phyloP scores from a whole-genome alignment of 2,329 filamentous ascomycete genomes.

The Westerdykella ornata region DNA sequence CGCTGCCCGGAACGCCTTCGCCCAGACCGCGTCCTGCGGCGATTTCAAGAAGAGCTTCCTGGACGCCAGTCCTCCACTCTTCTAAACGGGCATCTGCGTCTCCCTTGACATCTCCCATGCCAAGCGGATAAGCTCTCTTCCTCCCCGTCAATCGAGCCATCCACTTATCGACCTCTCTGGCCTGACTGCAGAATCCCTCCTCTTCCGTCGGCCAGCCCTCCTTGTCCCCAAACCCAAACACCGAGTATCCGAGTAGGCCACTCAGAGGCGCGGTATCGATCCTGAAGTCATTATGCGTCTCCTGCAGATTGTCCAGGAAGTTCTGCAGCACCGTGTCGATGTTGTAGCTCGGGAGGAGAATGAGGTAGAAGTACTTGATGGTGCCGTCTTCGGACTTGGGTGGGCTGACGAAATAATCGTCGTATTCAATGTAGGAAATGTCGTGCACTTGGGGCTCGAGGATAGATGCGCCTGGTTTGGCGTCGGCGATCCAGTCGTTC shows the following conservation, averaged over 20 bases:
- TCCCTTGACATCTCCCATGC: conserved; percentile 77
- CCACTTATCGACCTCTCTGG: conserved; percentile 86
- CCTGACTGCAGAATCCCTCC: conserved; percentile 89
- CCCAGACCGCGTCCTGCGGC: conserved; percentile 49
- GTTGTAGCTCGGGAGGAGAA: conserved; percentile 86
- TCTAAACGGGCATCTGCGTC: conserved; percentile 60
- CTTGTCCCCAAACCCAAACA: conserved; percentile 88
- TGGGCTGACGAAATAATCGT: conserved; percentile 80
- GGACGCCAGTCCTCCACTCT: conserved; percentile 73
- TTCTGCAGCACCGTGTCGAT: conserved; percentile 88
- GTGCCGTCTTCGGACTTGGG: conserved; percentile 53
- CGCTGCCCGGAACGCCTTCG: conserved; percentile 69
- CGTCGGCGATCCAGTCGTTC: conserved; percentile 36
- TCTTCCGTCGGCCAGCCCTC: conserved; percentile 88
- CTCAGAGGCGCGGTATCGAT: conserved; percentile 84
- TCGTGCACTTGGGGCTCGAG: conserved; percentile 63
- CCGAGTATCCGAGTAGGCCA: conserved; percentile 73
- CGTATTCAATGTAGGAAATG: conserved; percentile 79
- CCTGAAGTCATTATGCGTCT: conserved; percentile 94
- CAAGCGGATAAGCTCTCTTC: conserved; percentile 82
- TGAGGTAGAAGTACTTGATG: conserved; percentile 68
- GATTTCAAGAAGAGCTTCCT: conserved; percentile 61
- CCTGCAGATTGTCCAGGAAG: conserved; percentile 77
- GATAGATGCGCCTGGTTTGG: conserved; percentile 35
- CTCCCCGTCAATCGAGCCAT: conserved; percentile 88